A percentile compares a stretch with the other conserved stretches of the same genome.
Evolutionary conservation across 805 yeast species (phyloP).

Genomic region (Zygosaccharomyces rouxii): DNA sequence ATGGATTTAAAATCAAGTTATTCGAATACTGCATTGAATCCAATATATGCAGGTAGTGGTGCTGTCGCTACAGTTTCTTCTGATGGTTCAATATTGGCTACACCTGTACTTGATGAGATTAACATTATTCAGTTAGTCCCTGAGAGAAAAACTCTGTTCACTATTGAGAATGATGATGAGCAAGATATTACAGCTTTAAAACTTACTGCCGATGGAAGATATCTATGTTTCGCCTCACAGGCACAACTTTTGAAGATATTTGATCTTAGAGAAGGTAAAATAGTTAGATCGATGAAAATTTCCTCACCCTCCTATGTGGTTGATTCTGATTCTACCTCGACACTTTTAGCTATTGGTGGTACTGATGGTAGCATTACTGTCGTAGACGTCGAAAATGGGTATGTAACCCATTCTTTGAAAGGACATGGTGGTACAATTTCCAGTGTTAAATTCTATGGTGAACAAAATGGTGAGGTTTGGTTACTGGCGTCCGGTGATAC

Average conservation of each 20-base stretch:
- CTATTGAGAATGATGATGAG: conserved; percentile 77
- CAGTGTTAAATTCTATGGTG: conserved; percentile 70
- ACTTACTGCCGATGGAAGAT: conserved; percentile 69
- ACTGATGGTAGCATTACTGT: conserved; percentile 90
- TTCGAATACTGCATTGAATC: conserved; percentile 49
- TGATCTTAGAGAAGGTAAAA: conserved; percentile 33
- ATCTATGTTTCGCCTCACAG: conserved; percentile 71
- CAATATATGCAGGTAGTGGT: conserved; percentile 79
- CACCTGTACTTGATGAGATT: conserved; percentile 75
- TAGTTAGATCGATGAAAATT: conserved; percentile 52
- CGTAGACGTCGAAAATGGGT: conserved; percentile 88
- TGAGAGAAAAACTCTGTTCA: conserved; percentile 39
- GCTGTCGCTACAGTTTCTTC: conserved; percentile 64
- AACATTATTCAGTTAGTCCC: conserved; percentile 61
- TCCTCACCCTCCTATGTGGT: conserved; percentile 81
- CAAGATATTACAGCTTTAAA: conserved; percentile 70
- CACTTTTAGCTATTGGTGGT: conserved; percentile 88
- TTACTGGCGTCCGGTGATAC: conserved; percentile 69
- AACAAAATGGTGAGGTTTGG: conserved; percentile 67
- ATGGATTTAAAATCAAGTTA: conserved; percentile 36
- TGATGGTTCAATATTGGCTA: conserved; percentile 63
- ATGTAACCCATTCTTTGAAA: conserved; percentile 79
- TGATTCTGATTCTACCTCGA: conserved; percentile 71
- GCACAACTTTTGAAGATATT: conserved; percentile 76
- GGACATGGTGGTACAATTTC: conserved; percentile 93